A percentile compares a stretch with the other conserved stretches of the same genome.
Evolutionary conservation across 2,329 filamentous ascomycete species (phyloP).

Genomic region (Talaromyces sp.): DNA sequence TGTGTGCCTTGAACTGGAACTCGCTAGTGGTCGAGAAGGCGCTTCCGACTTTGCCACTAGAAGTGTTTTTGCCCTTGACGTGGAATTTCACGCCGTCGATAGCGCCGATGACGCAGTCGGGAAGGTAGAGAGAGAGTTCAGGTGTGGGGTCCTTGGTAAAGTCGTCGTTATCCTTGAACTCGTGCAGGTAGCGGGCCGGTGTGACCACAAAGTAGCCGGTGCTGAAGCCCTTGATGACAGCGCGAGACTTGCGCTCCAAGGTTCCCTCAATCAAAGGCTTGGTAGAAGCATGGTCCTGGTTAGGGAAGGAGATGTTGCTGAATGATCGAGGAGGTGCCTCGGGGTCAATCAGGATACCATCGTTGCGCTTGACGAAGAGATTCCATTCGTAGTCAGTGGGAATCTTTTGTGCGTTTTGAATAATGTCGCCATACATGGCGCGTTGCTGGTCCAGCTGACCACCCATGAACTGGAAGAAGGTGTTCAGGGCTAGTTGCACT

Average conservation of each 20-base stretch:
- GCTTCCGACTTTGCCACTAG: constrained; percentile 71
- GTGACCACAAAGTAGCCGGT: constrained; percentile 88
- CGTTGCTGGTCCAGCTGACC: constrained; percentile 80
- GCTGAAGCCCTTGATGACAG: constrained; percentile 75
- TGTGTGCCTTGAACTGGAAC: constrained; percentile 83
- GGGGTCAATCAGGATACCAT: constrained; percentile 73
- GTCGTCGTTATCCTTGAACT: constrained; percentile 90
- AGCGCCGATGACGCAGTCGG: constrained; percentile 77
- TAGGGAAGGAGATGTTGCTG: constrained; percentile 76
- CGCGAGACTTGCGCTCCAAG: constrained; percentile 85
- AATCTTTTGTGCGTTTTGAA: constrained; percentile 71
- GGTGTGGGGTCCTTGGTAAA: constrained; percentile 61
- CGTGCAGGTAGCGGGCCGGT: constrained; percentile 83
- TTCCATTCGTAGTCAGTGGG: constrained; percentile 89
- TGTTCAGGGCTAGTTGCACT: constrained; percentile 76
- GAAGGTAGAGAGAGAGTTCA: constrained; percentile 86
- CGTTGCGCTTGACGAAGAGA: constrained; percentile 72
- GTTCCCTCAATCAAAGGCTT: constrained; percentile 82
- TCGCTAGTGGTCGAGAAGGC: constrained; percentile 79
- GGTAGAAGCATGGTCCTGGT: constrained; percentile 79
- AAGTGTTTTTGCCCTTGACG: constrained; percentile 90
- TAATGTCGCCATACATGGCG: constrained; percentile 79
- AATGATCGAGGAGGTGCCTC: constrained; percentile 71
- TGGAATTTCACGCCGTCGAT: constrained; percentile 80
- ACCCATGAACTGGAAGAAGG: constrained; percentile 77